A percentile compares a stretch with the other conserved stretches of the same genome.
Conservation (phyloP, 169 alveolate genomes). For the Cryptosporidium viatorum region DNA sequence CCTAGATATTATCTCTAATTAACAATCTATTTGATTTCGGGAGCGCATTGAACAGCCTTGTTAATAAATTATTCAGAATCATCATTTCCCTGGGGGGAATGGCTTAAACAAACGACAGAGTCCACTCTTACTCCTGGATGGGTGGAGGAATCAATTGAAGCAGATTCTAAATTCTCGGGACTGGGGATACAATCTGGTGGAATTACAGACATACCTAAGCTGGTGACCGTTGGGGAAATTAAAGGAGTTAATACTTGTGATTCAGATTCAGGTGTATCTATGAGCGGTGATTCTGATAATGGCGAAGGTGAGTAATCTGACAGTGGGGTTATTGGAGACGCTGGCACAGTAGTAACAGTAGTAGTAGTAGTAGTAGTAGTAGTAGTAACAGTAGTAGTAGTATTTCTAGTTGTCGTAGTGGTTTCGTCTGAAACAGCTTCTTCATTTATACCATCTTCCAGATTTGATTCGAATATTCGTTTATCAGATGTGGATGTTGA, state of each 20-base stretch:
- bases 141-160: neutral
- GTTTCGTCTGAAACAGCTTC: neutral
- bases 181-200: neutral
- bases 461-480: neutral
- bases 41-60: neutral
- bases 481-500: neutral
- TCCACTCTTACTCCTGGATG: neutral
- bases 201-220: neutral
- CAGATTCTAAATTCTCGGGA: neutral
- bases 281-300: constrained; percentile 25
- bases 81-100: constrained; percentile 3
- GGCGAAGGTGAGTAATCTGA: neutral
- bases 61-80: neutral
- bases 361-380: constrained; percentile 30
- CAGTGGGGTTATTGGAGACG: neutral
- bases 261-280: constrained; percentile 34
- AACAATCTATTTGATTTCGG: neutral
- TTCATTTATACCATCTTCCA: neutral
- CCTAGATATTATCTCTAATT: constrained; percentile 23
- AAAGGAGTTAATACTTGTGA: neutral
- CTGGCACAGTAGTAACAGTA: neutral
- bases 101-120: neutral
- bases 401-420: neutral
- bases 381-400: neutral
- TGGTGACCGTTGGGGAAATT: neutral